Evolutionary conservation across 805 yeast species (phyloP).

Genomic region (Wickerhamomyces queroliae): DNA sequence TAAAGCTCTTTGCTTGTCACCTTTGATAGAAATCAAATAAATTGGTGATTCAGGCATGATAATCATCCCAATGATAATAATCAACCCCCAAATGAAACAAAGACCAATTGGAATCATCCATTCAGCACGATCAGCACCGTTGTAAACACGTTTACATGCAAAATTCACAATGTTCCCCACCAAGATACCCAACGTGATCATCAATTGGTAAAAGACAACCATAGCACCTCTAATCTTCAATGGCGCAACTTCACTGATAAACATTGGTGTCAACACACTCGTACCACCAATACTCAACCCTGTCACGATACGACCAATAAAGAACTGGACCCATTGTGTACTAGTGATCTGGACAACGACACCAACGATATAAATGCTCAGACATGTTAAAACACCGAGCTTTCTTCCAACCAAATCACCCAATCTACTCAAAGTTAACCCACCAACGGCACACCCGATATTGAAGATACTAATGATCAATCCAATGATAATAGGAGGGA

Average conservation of each 20-base stretch:
- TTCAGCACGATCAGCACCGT: constrained; percentile 43
- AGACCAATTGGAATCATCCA: constrained; percentile 67
- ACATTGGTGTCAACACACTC: constrained; percentile 71
- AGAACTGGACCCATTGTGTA: constrained; percentile 53
- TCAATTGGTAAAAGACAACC: constrained; percentile 64
- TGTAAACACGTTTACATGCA: constrained; percentile 39
- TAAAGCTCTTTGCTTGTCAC: constrained; percentile 47
- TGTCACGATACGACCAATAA: constrained; percentile 58
- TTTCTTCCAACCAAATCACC: constrained; percentile 62
- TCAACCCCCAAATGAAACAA: constrained; percentile 33
- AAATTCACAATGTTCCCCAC: constrained; percentile 63
- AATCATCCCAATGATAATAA: constrained; percentile 38
- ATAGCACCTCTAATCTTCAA: constrained; percentile 66
- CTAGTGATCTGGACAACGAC: constrained; percentile 55
- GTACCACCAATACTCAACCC: constrained; percentile 78
- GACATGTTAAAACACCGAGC: constrained; percentile 44
- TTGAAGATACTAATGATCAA: constrained; percentile 53
- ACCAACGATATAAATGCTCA: constrained; percentile 56
- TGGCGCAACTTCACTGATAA: constrained; percentile 66
- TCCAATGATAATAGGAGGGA: constrained; percentile 45
- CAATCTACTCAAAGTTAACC: constrained; percentile 46
- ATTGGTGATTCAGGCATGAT: constrained; percentile 70
- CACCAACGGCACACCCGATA: constrained; percentile 69
- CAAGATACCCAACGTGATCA: constrained; percentile 67
- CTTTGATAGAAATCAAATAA: constrained; percentile 42